Conservation (phyloP, 768 basidiomycete species). For the Chalciporus piperatus region DNA sequence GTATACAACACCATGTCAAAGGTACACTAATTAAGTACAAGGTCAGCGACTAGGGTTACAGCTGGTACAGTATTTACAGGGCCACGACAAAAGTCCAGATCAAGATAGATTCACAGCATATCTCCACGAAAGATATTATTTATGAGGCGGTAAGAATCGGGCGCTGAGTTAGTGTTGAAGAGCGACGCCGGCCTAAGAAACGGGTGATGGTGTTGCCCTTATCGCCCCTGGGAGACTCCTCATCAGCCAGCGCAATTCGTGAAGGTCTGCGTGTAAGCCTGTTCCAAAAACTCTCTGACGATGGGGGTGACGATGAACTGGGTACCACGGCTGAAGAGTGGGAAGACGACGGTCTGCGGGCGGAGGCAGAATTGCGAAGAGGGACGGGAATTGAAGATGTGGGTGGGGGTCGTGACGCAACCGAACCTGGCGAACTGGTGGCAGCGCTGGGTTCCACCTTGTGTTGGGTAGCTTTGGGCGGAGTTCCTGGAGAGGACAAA, state of each 20-base stretch:
- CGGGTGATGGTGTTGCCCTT: constrained; percentile 20
- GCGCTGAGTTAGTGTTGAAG: constrained; percentile 6
- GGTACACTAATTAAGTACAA: background rate
- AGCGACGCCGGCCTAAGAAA: constrained; percentile 15
- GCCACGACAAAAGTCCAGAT: background rate
- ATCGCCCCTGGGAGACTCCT: constrained; percentile 10
- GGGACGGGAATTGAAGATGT: constrained; percentile 9
- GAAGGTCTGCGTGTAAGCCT: constrained; percentile 19
- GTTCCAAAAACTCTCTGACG: constrained; percentile 23
- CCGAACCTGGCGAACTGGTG: background rate
- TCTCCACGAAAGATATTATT: background rate
- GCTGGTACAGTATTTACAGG: background rate
- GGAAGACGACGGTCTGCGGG: constrained; percentile 3
- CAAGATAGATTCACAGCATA: background rate
- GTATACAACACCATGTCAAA: too few species aligned
- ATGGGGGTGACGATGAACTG: constrained; percentile 3
- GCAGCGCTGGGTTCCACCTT: background rate
- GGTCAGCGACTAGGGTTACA: too few species aligned
- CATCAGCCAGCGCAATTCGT: constrained; percentile 9
- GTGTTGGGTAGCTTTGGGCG: background rate
- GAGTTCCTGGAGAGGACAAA: background rate
- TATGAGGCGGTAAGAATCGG: constrained; percentile 1
- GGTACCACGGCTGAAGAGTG: background rate
- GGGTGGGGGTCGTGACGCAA: background rate
- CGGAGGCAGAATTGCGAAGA: background rate